Evolutionary conservation across 768 basidiomycete genomes (phyloP).

Genomic region (Lentinula guzmanii): DNA sequence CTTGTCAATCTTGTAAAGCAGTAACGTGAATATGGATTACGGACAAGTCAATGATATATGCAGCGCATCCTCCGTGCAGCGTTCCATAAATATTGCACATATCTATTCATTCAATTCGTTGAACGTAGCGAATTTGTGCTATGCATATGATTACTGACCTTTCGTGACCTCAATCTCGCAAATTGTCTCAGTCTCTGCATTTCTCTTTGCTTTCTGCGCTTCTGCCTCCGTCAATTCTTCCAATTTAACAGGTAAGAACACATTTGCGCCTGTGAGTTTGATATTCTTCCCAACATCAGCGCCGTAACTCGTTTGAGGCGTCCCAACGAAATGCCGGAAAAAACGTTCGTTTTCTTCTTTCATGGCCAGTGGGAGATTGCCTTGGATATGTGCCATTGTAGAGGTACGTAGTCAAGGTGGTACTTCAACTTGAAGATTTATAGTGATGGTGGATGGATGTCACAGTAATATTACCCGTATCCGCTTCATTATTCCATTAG

Average conservation of each 20-base stretch:
- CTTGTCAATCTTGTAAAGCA: not conserved
- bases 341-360: conserved; percentile 2
- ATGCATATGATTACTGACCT: not conserved
- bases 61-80: conserved; percentile 54
- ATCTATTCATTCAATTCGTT: conserved; percentile 26
- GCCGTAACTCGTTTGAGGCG: not conserved
- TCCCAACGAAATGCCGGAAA: conserved; percentile 1
- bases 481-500: too few species aligned
- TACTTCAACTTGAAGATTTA: not conserved
- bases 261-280: not conserved
- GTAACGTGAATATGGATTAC: conserved; percentile 11
- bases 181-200: not conserved
- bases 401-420: not conserved
- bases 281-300: not conserved
- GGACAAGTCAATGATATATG: conserved; percentile 50
- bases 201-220: not conserved
- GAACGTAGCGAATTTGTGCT: not conserved
- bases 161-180: not conserved
- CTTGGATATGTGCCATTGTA: not conserved
- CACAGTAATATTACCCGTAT: too few species aligned
- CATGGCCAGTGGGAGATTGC: not conserved
- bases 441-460: too few species aligned
- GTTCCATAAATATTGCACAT: conserved; percentile 47
- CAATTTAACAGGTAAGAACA: not conserved
- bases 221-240: not conserved